phyloP scores from a whole-genome alignment of 2,329 filamentous ascomycete species.

The Beauveria brongniartii region DNA sequence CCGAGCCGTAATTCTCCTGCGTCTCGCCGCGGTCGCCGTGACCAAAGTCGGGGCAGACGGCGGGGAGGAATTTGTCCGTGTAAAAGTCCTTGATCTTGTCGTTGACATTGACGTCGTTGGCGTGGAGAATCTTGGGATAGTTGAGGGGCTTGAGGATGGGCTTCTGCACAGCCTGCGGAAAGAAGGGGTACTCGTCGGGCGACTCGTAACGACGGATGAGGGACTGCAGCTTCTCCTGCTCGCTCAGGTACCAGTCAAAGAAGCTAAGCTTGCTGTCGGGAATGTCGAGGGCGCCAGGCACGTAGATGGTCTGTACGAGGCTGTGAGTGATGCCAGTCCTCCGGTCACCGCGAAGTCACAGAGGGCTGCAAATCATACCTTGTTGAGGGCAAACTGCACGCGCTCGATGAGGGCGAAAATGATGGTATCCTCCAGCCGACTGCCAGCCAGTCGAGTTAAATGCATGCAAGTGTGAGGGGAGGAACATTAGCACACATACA shows the following conservation, averaged over 20 bases:
- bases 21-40: constrained; percentile 72
- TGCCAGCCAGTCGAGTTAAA: constrained; percentile 29
- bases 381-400: constrained; percentile 92
- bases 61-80: constrained; percentile 72
- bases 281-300: constrained; percentile 68
- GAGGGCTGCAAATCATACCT: constrained; percentile 17
- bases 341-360: too few relatives aligned
- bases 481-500: constrained; percentile 50
- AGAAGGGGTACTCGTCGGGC: constrained; percentile 97
- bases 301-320: constrained; percentile 61
- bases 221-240: constrained; percentile 87
- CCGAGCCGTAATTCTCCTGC: constrained; percentile 90
- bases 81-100: constrained; percentile 79
- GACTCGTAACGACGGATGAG: constrained; percentile 90
- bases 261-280: constrained; percentile 69
- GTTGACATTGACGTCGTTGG: constrained; percentile 88
- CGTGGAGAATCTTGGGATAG: constrained; percentile 82
- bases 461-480: neutral
- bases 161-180: constrained; percentile 67
- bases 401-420: constrained; percentile 95
- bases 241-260: constrained; percentile 86
- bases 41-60: constrained; percentile 71
- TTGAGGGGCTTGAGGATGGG: constrained; percentile 81
- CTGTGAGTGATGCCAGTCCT: neutral
- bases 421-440: constrained; percentile 94